These are phyloP conservation scores for Komagataella mondaviorum DNA, from an alignment of 805 yeast species.

Conservation along the genomic window DNA sequence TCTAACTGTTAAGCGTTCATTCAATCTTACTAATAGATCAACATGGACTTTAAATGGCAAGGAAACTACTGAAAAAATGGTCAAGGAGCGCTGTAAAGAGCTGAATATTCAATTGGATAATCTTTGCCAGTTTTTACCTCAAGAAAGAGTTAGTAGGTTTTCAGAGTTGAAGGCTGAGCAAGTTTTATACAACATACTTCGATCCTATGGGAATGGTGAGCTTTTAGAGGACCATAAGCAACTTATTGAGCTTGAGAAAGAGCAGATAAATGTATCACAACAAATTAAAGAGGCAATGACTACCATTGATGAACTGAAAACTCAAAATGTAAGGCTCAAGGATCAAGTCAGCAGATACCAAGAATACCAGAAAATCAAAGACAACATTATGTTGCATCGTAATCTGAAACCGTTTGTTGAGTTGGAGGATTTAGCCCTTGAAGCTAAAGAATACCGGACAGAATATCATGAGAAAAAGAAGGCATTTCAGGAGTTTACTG, in stretches of 20 bases:
- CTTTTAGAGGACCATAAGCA: constrained; percentile 42
- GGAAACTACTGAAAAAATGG: constrained; percentile 24
- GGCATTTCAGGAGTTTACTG: constrained; percentile 2
- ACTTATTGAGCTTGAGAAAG: constrained; percentile 37
- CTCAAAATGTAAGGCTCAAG: constrained; percentile 23
- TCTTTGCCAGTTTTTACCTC: constrained; percentile 89
- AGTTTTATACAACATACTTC: constrained; percentile 61
- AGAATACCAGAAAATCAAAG: constrained; percentile 29
- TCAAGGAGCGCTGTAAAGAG: constrained; percentile 28
- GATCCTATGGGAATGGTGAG: constrained; percentile 58
- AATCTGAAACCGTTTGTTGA: constrained; percentile 21
- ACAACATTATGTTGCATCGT: constrained; percentile 22
- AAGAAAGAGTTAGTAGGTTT: constrained; percentile 88
- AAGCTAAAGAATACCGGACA: constrained; percentile 17
- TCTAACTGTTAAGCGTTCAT: constrained; percentile 27
- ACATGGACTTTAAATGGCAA: constrained; percentile 36
- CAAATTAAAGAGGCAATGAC: constrained; percentile 16
- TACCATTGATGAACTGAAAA: constrained; percentile 19
- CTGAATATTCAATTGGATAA: constrained; percentile 81
- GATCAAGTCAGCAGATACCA: constrained; percentile 32
- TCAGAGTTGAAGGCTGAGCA: constrained; percentile 70
- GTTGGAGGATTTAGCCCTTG: constrained; percentile 12
- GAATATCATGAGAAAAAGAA: constrained; percentile 28
- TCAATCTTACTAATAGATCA: constrained; percentile 29
- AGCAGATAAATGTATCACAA: constrained; percentile 15